These are phyloP conservation scores for Lycium barbarum DNA, from an alignment of 257 asterid species.

Conservation along the genomic window DNA sequence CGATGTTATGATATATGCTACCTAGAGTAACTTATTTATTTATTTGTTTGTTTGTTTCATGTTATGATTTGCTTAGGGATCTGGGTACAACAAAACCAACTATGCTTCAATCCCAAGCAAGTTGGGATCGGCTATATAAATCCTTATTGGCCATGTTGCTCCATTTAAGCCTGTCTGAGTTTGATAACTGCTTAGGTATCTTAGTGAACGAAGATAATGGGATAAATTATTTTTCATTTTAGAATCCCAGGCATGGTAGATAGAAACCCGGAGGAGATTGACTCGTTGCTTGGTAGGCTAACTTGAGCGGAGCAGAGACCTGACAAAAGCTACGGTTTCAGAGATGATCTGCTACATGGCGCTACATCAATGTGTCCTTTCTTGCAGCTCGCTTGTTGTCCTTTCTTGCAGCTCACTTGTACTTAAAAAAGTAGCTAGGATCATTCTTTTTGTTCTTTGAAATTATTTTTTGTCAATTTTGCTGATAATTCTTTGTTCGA, in stretches of 20 bases:
- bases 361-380: conserved; percentile 12
- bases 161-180: not conserved
- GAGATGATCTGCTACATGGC: conserved; percentile 30
- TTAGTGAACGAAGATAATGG: not conserved
- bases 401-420: conserved; percentile 25
- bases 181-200: not conserved
- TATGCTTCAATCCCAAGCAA: conserved; percentile 5
- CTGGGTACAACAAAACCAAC: not conserved
- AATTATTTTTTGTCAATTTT: not conserved
- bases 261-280: not conserved
- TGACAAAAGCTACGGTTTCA: not conserved
- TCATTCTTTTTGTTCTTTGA: conserved; percentile 14
- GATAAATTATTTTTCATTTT: conserved; percentile 4
- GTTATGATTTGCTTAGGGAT: conserved; percentile 23
- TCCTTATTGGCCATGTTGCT: not conserved
- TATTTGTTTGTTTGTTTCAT: not conserved
- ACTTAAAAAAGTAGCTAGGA: conserved; percentile 23
- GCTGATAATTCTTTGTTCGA: not conserved
- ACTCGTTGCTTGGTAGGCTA: conserved; percentile 18
- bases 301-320: conserved; percentile 23
- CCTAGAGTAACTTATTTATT: not conserved
- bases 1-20: not conserved
- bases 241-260: not conserved
- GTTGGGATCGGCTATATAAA: not conserved
- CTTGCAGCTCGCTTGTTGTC: conserved; percentile 20